A percentile compares a stretch with the other conserved stretches of the same genome.
Evolutionary conservation across 768 basidiomycete genomes (phyloP).

Genomic region (Suillus discolor): DNA sequence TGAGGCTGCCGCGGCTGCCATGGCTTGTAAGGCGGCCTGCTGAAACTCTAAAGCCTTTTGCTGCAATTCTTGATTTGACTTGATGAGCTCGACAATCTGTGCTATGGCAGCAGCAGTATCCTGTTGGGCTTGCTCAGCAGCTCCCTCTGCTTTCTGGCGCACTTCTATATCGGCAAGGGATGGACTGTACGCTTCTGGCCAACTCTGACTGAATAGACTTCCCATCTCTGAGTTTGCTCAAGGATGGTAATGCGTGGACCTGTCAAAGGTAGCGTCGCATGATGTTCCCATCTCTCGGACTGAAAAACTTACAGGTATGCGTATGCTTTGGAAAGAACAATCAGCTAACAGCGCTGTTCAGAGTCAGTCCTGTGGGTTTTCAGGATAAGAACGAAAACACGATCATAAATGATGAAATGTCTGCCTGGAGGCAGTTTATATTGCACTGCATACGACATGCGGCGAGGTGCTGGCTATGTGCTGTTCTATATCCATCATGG

Average conservation of each 20-base stretch:
- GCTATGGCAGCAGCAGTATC: conserved; percentile 8
- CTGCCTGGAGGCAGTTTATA: not conserved
- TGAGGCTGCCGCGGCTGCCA: not conserved
- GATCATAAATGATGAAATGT: not conserved
- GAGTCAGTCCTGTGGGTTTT: not conserved
- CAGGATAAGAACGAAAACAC: not conserved
- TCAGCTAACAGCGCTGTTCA: not conserved
- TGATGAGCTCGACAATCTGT: not conserved
- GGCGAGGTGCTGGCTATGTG: not conserved
- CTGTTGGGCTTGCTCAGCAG: conserved; percentile 1
- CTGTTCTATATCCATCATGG: not conserved
- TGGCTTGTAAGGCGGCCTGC: not conserved
- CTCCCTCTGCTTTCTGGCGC: conserved; percentile 6
- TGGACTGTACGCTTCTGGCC: conserved; percentile 2
- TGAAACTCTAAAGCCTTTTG: not conserved
- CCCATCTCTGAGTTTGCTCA: not conserved
- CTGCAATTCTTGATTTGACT: not conserved
- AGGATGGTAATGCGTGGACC: not conserved
- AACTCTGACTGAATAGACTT: not conserved
- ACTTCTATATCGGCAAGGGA: not conserved
- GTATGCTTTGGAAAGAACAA: not conserved
- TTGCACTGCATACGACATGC: not conserved
- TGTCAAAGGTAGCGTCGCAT: not conserved
- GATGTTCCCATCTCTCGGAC: not conserved
- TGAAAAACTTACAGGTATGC: not conserved